Evolutionary conservation across 106 monocot genomes (phyloP), one percentile per base, ranked within the genome.

Genomic region (Triglochin maritima): DNA sequence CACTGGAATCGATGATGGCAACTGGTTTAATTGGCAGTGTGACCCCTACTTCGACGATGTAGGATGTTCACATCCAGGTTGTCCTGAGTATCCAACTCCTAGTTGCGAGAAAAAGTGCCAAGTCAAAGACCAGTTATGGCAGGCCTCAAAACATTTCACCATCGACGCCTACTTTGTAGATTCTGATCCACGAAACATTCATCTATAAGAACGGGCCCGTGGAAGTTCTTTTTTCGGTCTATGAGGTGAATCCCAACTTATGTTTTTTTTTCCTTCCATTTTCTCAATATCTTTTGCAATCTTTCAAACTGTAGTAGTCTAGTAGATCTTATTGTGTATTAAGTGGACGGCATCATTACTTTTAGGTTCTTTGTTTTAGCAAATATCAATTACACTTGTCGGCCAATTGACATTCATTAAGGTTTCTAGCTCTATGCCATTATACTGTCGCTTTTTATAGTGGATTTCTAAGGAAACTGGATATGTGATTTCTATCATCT

Each of bases 21-120:
- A 29, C 29, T 29, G 29, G 29, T 29, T 29, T 29, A 29, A 29
- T 29, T 29, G 71, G 85, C 83, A 96, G 95, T 98, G 96, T 71
- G 91, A 92, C 50, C 96, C 96, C 50, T 98, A 98, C 74, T 98
- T 98, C 41, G 96, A 98, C 79, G 69, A 82, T 42, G 74, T 65
- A 46, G 96, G 96, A 75, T 98, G 96, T 47, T 10, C 62, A 60
- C 96, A 98, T 82, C 96, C 96, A 50, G 96, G 91, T 45, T 98
- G 96, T 67, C 96, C 96, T 57, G 15, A 49, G 14, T 98, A 91
- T 79, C 77, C 83, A 66, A 98, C 96, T 7, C 96, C 96, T 9
- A 42, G 17, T 46, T 98, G 96, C 42, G 78, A 74, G 51, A 91
- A 82, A 65, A 85, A 80, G 46, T 98, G 96, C 74, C 66, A 88